Evolutionary conservation across 139 green algal species (phyloP).

Genomic region (Tetraselmis striata): DNA sequence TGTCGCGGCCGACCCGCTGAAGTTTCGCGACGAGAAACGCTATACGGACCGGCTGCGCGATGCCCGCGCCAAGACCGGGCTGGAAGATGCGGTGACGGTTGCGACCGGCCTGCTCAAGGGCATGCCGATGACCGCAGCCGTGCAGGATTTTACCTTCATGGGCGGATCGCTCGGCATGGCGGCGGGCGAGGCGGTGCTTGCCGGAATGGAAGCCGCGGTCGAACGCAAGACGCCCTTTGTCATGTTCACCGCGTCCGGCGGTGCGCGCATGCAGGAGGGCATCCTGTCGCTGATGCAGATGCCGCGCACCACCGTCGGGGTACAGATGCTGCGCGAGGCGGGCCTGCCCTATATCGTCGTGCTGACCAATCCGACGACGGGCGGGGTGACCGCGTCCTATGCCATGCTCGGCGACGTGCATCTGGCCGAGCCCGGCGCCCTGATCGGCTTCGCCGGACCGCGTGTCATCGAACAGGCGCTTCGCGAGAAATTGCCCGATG

Average conservation of each 20-base stretch:
- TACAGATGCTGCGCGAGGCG: neutral
- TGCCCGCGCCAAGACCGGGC: no score
- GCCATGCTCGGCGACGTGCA: slow-evolving; percentile 59
- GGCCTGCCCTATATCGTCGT: slow-evolving; percentile 51
- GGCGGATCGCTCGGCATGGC: no score
- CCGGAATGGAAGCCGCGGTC: no score
- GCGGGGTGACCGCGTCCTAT: slow-evolving; percentile 52
- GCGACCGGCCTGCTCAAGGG: no score
- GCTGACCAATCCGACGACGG: slow-evolving; percentile 49
- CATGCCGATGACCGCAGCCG: no score
- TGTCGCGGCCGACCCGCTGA: no score
- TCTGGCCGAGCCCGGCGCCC: slow-evolving; percentile 36
- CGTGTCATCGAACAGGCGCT: neutral
- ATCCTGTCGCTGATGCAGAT: slow-evolving; percentile 7
- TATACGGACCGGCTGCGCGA: no score
- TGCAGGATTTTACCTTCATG: no score
- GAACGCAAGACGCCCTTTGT: no score
- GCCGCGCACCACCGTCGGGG: neutral
- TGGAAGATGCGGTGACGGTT: no score
- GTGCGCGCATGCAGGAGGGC: slow-evolving; percentile 5
- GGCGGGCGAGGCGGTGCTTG: no score
- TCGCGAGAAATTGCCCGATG: slow-evolving; percentile 4
- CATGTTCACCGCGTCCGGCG: slow-evolving; percentile 1
- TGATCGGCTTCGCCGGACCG: slow-evolving; percentile 7
- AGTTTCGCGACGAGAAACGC: no score